Base-by-base conservation (phyloP, 1,139 yeast genomes). In the Debaryomyces fabryi region DNA sequence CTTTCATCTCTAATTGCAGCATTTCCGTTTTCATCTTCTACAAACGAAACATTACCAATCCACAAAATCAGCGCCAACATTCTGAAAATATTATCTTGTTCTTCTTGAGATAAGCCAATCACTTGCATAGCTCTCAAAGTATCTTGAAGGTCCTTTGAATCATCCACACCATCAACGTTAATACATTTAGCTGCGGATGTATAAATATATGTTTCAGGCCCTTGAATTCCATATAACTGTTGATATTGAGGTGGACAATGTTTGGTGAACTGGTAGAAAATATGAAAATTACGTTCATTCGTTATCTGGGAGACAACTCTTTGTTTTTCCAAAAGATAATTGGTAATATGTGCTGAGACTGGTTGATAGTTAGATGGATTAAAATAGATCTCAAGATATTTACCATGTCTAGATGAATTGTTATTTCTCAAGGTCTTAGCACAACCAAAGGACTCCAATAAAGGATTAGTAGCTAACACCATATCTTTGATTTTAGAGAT, bases 381-480 rank as follows among this genome's bases (percentile, higher is more conserved):
- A 74, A 95, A 95, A 61, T 82, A 84, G 58, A 95, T 95, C 68
- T 95, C 97, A 49, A 95, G 78, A 66, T 95, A 95, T 68, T 95
- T 95, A 43, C 99, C 99, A 69, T 93, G 99, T 65, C 99, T 83
- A 13, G 98, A 92, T 20, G 97, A 90, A 69, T 95, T 95, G 71
- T 95, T 90, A 68, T 95, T 95, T 66, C 99, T 81, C 61, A 95
- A 77, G 0, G 99, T 95, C 68, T 93, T 95, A 13, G 99, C 99
- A 78, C 99, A 95, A 18, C 99, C 99, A 71, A 95, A 93, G 0
- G 97, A 87, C 68, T 95, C 99, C 60, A 95, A 78, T 50, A 95
- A 74, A 3, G 99, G 99, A 64, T 95, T 95, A 1, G 99, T 95
- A 25, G 99, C 99, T 55, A 95, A 78, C 10, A 95, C 99, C 96